These are phyloP conservation scores for Globisporangium canariense DNA, from an alignment of 352 stramenopile genomes.

Conservation along the genomic window DNA sequence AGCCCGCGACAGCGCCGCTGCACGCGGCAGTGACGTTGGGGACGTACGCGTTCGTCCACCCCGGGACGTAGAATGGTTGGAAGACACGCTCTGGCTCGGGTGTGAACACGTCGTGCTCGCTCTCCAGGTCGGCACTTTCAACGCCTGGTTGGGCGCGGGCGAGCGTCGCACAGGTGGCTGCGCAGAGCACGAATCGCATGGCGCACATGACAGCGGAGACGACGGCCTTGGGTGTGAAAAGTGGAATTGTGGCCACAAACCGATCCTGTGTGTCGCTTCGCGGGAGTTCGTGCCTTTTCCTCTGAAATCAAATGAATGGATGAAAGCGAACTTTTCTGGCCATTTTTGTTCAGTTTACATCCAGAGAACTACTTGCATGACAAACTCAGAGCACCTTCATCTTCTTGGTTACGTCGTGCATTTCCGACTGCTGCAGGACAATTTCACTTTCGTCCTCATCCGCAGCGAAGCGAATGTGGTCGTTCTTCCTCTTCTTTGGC, in stretches of 20 bases:
- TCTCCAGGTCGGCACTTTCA: neutral
- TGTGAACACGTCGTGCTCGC: neutral
- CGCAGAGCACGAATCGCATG: neutral
- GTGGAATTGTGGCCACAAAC: neutral
- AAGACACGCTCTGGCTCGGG: neutral
- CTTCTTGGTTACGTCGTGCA: conserved; percentile 2
- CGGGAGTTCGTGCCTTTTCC: neutral
- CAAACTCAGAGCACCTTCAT: conserved; percentile 4
- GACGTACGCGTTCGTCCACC: conserved; percentile 7
- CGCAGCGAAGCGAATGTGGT: conserved; percentile 43
- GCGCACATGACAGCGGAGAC: neutral
- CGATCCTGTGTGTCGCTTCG: neutral
- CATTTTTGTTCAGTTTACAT: neutral
- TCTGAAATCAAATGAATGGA: neutral
- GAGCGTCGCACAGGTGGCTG: neutral
- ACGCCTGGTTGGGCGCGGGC: neutral
- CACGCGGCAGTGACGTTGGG: neutral
- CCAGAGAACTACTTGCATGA: neutral
- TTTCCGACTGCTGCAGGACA: neutral
- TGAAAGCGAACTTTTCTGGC: neutral
- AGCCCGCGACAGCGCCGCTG: conserved; percentile 10
- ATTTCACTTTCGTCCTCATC: conserved; percentile 14
- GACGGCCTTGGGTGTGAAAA: neutral
- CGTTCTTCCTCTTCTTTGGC: conserved; percentile 21
- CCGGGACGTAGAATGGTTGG: neutral